Evolutionary conservation across 2,329 filamentous ascomycete species (phyloP), one percentile per base, ranked within the genome.

Genomic region (Calonectria multiphialidica): DNA sequence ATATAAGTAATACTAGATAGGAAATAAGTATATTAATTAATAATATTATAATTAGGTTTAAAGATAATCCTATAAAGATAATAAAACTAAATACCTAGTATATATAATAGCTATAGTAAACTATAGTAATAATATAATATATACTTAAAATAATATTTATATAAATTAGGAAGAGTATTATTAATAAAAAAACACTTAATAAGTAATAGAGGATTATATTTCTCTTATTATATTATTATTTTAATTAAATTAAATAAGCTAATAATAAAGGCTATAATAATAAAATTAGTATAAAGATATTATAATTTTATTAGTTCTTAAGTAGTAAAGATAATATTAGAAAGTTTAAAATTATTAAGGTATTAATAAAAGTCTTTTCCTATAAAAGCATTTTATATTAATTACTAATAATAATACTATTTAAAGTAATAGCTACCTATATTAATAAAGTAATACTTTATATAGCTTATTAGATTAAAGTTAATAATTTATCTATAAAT

Each of bases 331-430:
- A 10, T 35, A 8, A 9, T 55, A 55, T 7, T 23, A 23, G 50
- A 37, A 55, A 55, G 13, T 55, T 18, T 15, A 55, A n/a, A 5
- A 30, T 55, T 37, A 35, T 55, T 23, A 15, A 55, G n/a, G 9
- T 9, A 35, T 35, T 55, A 15, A 9, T 8, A 9, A 8, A 55
- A 35, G 1, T 55, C 5, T 55, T 55, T 55, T 1, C 30, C 21
- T 12, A 10, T 10, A 72, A 25, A 40, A 16, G 18, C 1, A 61
- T 68, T 9, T 62, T 30, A 7, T n/a, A 72, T 23, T 33, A 33
- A 2, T 28, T 74, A 12, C 50, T 74, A 13, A 23, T 72, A 30
- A 74, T 47, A 37, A 68, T 50, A 15, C 66, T 45, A 21, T 65
- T 16, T 3, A 18, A 37, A 3, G 37, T n/a, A 3, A n/a, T 47